Evolutionary conservation across 202 grass and related monocot genomes (phyloP), one percentile per base, ranked within the genome.

Genomic region (Panicum hallii): DNA sequence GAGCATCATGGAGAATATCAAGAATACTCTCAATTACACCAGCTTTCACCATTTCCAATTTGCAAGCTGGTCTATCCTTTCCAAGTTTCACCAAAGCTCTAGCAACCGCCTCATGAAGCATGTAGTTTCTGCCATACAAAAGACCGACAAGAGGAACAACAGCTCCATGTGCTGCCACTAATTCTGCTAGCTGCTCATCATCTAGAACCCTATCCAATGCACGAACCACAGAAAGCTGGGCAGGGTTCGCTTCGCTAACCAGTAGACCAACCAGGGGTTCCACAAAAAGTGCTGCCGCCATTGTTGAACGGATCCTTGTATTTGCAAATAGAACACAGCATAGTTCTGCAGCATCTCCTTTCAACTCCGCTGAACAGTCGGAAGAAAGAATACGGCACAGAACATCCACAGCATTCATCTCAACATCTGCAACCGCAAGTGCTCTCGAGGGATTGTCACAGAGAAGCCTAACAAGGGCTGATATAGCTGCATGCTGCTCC

Each of bases 401-500:
- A 70, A 99, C 94, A 93, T 99, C 97, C 57, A 99, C 93, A 53
- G 97, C 97, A 28, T 93, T 99, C 97, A 97, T 99, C 87, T 99
- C 97, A 86, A 99, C 94, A 91, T 99, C 97, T 22, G 94, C 97
- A 89, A 97, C 97, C 9, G 97, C 87, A 87, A 99, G 90, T 84
- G 97, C 97, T 86, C 92, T 95, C 78, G 97, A 97, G 52, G 92
- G 94, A 91, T 99, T 99, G 58, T 99, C 97, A 85, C 76, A 91
- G 46, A 99, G 91, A 79, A 99, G 84, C 74, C 92, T 97, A 48
- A 99, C 94, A 55, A 99, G 92, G 73, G 94, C 90, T 89, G 93
- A 92, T 89, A 97, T 99, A 84, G 94, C 94, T 86, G 97, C 97
- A 93, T 99, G 97, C 74, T 99, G 97, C 79, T 99, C 97, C 87